Evolutionary conservation across 2,329 filamentous ascomycete species (phyloP).

Genomic region (Incumbomyces delicatus): DNA sequence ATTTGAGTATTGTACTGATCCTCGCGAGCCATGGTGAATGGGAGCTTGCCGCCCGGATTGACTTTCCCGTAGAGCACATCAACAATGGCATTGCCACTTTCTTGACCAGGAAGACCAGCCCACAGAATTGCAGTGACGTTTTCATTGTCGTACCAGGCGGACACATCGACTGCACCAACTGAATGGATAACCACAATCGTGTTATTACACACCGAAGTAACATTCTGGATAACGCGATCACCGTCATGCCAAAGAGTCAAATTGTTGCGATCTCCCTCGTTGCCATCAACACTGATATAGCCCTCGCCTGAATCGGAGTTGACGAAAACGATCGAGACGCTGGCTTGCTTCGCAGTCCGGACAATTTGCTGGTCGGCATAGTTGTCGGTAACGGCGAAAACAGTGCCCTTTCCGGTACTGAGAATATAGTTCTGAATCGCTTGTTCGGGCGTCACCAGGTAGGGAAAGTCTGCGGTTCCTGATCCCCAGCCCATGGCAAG

Average conservation of each 20-base stretch:
- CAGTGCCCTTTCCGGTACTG: conserved; percentile 52
- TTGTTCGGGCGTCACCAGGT: conserved; percentile 52
- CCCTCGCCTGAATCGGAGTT: conserved; percentile 82
- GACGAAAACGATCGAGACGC: conserved; percentile 68
- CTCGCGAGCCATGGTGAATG: conserved; percentile 48
- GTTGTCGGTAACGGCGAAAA: conserved; percentile 52
- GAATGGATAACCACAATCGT: conserved; percentile 89
- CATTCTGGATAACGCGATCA: conserved; percentile 70
- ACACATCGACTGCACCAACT: conserved; percentile 66
- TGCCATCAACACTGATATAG: conserved; percentile 72
- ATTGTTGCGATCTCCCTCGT: conserved; percentile 83
- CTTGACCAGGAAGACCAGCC: conserved; percentile 64
- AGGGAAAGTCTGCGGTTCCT: conserved; percentile 50
- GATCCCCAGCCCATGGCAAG: conserved; percentile 56
- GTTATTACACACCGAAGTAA: conserved; percentile 69
- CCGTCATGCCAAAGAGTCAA: conserved; percentile 80
- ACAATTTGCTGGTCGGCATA: conserved; percentile 44
- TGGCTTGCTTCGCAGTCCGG: conserved; percentile 42
- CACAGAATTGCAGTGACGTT: conserved; percentile 68
- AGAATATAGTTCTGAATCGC: conserved; percentile 58
- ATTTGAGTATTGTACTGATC: conserved; percentile 48
- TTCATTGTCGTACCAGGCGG: conserved; percentile 49
- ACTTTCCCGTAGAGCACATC: conserved; percentile 62
- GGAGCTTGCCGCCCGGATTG: conserved; percentile 49
- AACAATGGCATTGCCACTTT: conserved; percentile 64